These are phyloP conservation scores for Dryas integrifolia DNA, from an alignment of 331 rosid genomes.

Conservation along the genomic window DNA sequence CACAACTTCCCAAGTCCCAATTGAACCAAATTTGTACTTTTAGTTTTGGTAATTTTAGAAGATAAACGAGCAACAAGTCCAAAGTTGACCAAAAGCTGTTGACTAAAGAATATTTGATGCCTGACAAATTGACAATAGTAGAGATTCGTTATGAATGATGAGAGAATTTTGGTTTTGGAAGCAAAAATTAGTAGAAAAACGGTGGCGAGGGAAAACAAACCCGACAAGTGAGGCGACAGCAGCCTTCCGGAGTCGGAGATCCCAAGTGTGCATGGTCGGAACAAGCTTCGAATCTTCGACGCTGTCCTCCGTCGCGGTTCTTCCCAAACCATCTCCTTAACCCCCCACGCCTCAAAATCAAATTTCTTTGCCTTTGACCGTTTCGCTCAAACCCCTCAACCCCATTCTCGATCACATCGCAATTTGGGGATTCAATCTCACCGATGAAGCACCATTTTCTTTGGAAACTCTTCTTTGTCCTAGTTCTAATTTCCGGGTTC, in stretches of 20 bases:
- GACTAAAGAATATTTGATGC: no score
- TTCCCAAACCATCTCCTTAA: neutral
- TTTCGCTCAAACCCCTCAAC: neutral
- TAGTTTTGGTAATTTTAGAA: no score
- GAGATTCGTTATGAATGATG: no score
- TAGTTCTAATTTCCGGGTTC: conserved; percentile 15
- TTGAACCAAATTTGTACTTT: no score
- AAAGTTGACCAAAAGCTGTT: no score
- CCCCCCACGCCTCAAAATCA: neutral
- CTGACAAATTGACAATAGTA: no score
- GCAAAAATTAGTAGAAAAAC: neutral
- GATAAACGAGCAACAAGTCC: no score
- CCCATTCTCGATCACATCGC: neutral
- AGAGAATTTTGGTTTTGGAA: no score
- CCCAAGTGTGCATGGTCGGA: conserved; percentile 25
- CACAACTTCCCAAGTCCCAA: no score
- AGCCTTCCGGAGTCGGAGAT: conserved; percentile 14
- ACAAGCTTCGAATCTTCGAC: conserved; percentile 45
- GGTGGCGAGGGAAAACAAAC: neutral
- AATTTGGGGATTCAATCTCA: neutral
- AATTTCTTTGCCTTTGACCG: no score
- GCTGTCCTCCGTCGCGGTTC: conserved; percentile 1
- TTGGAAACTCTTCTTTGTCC: neutral
- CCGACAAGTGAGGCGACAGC: neutral
- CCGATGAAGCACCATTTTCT: conserved; percentile 27